Evolutionary conservation across 169 alveolate species (phyloP).

Genomic region (Eimeria praecox): DNA sequence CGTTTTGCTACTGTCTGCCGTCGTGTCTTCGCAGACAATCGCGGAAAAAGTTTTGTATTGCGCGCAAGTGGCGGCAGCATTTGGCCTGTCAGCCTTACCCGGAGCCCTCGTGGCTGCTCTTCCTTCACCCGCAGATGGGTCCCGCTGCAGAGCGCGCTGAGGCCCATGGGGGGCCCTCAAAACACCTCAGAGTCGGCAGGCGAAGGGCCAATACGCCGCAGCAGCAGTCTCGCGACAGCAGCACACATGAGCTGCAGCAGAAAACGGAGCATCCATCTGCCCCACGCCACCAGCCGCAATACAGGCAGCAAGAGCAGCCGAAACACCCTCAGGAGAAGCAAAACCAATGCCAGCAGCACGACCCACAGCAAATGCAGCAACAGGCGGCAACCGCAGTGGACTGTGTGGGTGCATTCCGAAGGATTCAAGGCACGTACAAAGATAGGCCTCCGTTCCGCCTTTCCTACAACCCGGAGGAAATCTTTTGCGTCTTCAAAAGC

Average conservation of each 20-base stretch:
- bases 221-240: background rate
- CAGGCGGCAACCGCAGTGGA: constrained; percentile 10
- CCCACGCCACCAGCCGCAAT: background rate
- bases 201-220: constrained; percentile 12
- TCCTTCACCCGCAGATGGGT: constrained; percentile 70
- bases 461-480: constrained; percentile 62
- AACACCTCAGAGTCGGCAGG: background rate
- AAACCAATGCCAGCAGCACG: background rate
- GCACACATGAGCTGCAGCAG: constrained; percentile 6
- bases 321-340: background rate
- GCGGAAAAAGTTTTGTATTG: constrained; percentile 73
- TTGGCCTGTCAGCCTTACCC: constrained; percentile 67
- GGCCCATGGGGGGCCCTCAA: constrained; percentile 9
- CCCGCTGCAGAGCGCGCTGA: background rate
- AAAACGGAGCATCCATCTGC: background rate
- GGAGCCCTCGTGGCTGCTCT: constrained; percentile 70
- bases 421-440: constrained; percentile 42
- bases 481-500: constrained; percentile 76
- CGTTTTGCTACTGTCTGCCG: background rate
- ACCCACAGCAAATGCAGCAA: constrained; percentile 24
- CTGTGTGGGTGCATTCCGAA: background rate
- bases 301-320: constrained; percentile 3
- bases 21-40: constrained; percentile 24
- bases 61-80: constrained; percentile 75
- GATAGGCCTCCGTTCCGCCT: constrained; percentile 54